Evolutionary conservation across 2,329 filamentous ascomycete species (phyloP), one percentile per base, ranked within the genome.

Genomic region (Talaromyces sp.): DNA sequence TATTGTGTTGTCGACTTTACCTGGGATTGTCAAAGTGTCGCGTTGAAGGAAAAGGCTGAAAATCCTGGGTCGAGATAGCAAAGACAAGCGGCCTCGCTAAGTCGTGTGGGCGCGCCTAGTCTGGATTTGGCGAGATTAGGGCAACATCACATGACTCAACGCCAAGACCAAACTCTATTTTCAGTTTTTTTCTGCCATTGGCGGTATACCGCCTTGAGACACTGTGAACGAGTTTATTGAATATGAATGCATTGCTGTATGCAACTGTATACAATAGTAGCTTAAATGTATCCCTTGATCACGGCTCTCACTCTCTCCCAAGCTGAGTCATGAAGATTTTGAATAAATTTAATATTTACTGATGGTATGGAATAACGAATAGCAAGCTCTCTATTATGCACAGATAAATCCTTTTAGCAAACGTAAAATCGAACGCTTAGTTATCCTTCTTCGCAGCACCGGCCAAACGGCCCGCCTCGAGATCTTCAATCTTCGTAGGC

Each of bases 231-330:
- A 6, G n/a, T 18, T n/a, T 2, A 53, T 7, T 16, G 8, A 31
- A 6, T 31, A 1, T 28, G 14, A 9, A 31, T 30, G 5, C 16
- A 31, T 53, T 53, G 50, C 57, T 60, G 30, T 53, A 31, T 33
- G 7, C n/a, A n/a, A 28, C 36, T 55, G 52, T 50, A 40, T 44
- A 40, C 65, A 58, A 63, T 67, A 66, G 64, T 64, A 55, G 56
- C 64, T 68, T 82, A 92, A 65, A 93, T 83, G 71, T 89, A 91
- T 5, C 93, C 94, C 81, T 96, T 96, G 67, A 97, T 85, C 10
- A 96, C 88, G 28, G 92, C 92, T 55, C 55, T 42, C 61, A 61
- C 60, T 53, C 36, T 10, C 44, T 23, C 12, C 14, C 27, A 16
- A 9, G 50, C 30, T 31, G 50, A 53, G 27, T 53, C 50, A 53